A percentile compares a stretch with the other conserved stretches of the same genome.
These are phyloP conservation scores for Cyanophora paradoxa DNA, from an alignment of 78 protist genomes.

Conservation along the genomic window DNA sequence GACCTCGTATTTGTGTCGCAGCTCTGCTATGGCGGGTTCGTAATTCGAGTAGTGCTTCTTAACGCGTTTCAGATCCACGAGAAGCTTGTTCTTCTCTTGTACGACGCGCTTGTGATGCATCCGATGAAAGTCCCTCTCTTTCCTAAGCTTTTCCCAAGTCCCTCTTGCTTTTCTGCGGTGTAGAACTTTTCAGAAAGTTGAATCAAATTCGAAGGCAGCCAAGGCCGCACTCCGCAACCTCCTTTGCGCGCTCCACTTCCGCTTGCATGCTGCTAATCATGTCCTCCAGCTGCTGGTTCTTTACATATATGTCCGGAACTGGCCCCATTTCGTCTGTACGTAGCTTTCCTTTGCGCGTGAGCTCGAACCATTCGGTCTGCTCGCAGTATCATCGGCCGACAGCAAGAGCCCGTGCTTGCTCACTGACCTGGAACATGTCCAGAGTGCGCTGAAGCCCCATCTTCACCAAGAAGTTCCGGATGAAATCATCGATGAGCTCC, in stretches of 20 bases:
- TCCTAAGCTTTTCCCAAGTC: conserved; percentile 58
- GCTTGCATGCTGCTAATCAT: neutral
- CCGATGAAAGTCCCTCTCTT: conserved; percentile 73
- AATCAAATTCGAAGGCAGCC: too few relatives aligned
- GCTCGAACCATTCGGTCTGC: conserved; percentile 70
- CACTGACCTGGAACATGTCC: conserved; percentile 51
- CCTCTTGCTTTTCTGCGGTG: conserved; percentile 26
- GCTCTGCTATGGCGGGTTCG: conserved; percentile 37
- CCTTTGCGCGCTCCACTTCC: conserved; percentile 32
- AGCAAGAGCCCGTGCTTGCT: neutral
- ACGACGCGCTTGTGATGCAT: conserved; percentile 37
- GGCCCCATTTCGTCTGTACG: conserved; percentile 13
- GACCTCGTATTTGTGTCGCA: conserved; percentile 45
- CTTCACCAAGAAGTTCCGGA: conserved; percentile 61
- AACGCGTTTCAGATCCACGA: conserved; percentile 52
- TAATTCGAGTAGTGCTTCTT: conserved; percentile 33
- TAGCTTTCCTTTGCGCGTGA: conserved; percentile 16
- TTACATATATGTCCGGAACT: conserved; percentile 64
- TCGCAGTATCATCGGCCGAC: too few relatives aligned
- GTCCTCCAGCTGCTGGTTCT: conserved; percentile 42
- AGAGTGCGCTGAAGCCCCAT: conserved; percentile 41
- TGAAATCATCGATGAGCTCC: conserved; percentile 69
- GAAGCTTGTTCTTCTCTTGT: conserved; percentile 65
- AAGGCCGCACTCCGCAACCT: conserved; percentile 18
- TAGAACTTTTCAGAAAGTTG: neutral